These are phyloP conservation scores for Apophysomyces trapeziformis DNA, from an alignment of 371 early-diverging fungal genomes.

Conservation along the genomic window DNA sequence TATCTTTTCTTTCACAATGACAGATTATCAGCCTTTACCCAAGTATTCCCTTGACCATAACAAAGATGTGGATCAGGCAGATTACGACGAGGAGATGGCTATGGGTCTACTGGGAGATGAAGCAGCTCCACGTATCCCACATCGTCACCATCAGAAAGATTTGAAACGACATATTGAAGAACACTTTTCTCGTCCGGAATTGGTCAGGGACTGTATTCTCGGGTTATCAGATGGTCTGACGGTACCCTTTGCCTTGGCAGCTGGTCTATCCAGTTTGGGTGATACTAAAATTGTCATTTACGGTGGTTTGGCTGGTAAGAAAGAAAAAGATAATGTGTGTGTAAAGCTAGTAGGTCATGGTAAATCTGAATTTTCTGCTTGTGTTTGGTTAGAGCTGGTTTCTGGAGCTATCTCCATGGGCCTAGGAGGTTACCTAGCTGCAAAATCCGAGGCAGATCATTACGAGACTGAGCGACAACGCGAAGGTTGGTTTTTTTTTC, in stretches of 20 bases:
- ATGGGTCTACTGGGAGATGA: not conserved
- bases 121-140: slow-evolving; percentile 34
- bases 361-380: too few relatives aligned
- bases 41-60: not conserved
- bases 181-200: slow-evolving; percentile 69
- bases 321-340: slow-evolving; percentile 11
- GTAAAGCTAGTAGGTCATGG: too few relatives aligned
- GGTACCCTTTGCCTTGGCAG: slow-evolving; percentile 79
- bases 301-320: slow-evolving; percentile 69
- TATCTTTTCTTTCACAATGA: not conserved
- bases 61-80: not conserved
- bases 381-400: slow-evolving; percentile 56
- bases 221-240: slow-evolving; percentile 77
- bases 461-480: slow-evolving; percentile 54
- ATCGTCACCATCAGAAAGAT: slow-evolving; percentile 30
- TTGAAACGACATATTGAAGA: slow-evolving; percentile 59
- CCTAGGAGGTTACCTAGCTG: slow-evolving; percentile 54
- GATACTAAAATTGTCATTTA: slow-evolving; percentile 65
- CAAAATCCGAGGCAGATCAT: slow-evolving; percentile 51
- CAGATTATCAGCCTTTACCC: not conserved
- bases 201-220: slow-evolving; percentile 68
- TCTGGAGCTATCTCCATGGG: slow-evolving; percentile 37
- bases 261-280: slow-evolving; percentile 68
- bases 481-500: slow-evolving; percentile 40
- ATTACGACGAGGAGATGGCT: slow-evolving; percentile 4